Evolutionary conservation across 352 stramenopile genomes (phyloP), one percentile per base, ranked within the genome.

Genomic region (Pythium chondricola): DNA sequence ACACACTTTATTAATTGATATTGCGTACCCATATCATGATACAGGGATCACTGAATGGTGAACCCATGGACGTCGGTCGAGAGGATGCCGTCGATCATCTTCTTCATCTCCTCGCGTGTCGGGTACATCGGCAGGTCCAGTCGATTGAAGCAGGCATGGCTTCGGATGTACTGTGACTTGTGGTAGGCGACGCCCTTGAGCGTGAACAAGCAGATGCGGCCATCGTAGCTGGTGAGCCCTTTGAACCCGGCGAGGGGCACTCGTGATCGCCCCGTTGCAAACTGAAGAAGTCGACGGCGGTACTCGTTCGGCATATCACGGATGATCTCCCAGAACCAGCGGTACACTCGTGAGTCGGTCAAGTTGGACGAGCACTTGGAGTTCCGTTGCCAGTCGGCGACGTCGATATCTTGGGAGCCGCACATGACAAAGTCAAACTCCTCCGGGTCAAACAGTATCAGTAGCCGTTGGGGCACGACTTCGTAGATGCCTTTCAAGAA

Each of bases 291-390:
- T 7, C 79, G 71, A 1, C 75, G 69, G 0, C 78, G 69, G 29
- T 92, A 87, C 49, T 90, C 78, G 47, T 85, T 87, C 11, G 80
- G 71, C 74, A 90, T 87, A 37, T 86, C 78, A 18, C 85, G 82
- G 49, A 99, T 80, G 22, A 98, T 89, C 48, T 97, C 96, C 96
- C 96, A 99, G 60, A 98, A 99, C 95, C 93, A 98, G 3, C 61
- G 56, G 3, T 57, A 58, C 2, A 76, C 63, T 2, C 43, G 63
- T 14, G 64, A 46, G 25, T 54, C 65, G 21, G 63, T 50, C 8
- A 87, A 43, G 29, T 87, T 83, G 37, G 63, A 52, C 21, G 68
- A 83, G 22, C 60, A 43, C 9, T 69, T 62, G 1, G 94, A 97
- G 54, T 98, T 61, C 3, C 61, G 53, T 58, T 92, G 79, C 96